Evolutionary conservation across 192 early-diverging fungal genomes (phyloP).

Genomic region (Rhizophagus prolifer): DNA sequence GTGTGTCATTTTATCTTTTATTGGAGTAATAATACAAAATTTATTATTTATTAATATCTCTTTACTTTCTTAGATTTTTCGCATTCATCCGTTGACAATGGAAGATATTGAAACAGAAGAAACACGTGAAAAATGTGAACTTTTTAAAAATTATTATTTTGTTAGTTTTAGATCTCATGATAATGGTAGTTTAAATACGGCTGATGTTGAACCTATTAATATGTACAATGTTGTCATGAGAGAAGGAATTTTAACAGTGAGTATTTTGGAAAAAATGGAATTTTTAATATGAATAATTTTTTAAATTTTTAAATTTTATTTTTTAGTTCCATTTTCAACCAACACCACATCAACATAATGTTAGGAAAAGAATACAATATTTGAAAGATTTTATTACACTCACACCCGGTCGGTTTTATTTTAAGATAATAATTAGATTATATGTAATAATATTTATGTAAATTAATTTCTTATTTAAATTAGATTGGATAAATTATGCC

Average conservation of each 20-base stretch:
- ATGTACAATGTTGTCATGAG: conserved; percentile 70
- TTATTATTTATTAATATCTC: neutral
- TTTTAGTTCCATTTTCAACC: conserved; percentile 79
- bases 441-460: conserved; percentile 6
- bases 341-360: conserved; percentile 78
- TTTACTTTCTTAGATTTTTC: conserved; percentile 48
- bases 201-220: conserved; percentile 64
- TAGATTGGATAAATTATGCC: conserved; percentile 97
- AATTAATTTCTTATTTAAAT: neutral
- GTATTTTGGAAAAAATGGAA: conserved; percentile 13
- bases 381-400: conserved; percentile 82
- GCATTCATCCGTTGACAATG: conserved; percentile 72
- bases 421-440: conserved; percentile 13
- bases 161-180: conserved; percentile 82
- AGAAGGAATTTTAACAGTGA: conserved; percentile 67
- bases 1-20: conserved; percentile 30
- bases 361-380: conserved; percentile 80
- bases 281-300: neutral
- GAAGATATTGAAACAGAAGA: conserved; percentile 91
- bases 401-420: conserved; percentile 59
- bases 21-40: neutral
- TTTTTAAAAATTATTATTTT: conserved; percentile 87
- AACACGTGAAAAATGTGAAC: conserved; percentile 91
- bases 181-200: conserved; percentile 55
- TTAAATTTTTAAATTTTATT: neutral